Conservation (phyloP, 257 asterid species). For the Forsythia viridissima region DNA sequence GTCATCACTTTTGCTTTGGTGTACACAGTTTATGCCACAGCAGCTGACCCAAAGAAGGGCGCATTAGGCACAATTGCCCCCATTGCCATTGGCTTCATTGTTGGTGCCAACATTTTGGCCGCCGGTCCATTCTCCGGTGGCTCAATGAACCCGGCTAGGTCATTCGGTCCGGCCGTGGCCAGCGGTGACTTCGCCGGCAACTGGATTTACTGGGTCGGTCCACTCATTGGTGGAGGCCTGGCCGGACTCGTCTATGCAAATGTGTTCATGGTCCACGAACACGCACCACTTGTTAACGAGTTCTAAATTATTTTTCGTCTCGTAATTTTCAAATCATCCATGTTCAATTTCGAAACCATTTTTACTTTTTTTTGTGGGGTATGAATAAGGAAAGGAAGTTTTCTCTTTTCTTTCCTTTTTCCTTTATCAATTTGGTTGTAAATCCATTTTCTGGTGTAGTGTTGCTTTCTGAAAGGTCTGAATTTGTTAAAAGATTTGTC, state of each 20-base stretch:
- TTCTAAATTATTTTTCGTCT: slow-evolving; percentile 31
- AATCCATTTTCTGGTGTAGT: slow-evolving; percentile 32
- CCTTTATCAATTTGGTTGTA: slow-evolving; percentile 35
- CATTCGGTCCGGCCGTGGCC: slow-evolving; percentile 80
- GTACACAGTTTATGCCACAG: slow-evolving; percentile 90
- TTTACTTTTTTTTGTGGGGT: slow-evolving; percentile 16
- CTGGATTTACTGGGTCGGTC: slow-evolving; percentile 96
- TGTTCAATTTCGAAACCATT: slow-evolving; percentile 13
- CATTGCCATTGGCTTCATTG: slow-evolving; percentile 88
- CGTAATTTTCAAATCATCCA: slow-evolving; percentile 21
- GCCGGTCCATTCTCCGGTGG: slow-evolving; percentile 97
- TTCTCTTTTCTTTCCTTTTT: slow-evolving; percentile 25
- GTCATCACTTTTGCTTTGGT: slow-evolving; percentile 81
- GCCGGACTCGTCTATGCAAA: slow-evolving; percentile 68
- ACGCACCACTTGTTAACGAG: slow-evolving; percentile 49
- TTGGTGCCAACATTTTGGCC: slow-evolving; percentile 88
- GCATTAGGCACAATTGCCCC: slow-evolving; percentile 80
- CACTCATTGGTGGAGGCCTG: slow-evolving; percentile 81
- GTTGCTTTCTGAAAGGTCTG: slow-evolving; percentile 31
- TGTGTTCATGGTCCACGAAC: slow-evolving; percentile 56
- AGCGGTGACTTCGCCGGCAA: slow-evolving; percentile 54
- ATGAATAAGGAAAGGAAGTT: slow-evolving; percentile 20
- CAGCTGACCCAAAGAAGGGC: slow-evolving; percentile 91
- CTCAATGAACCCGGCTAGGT: slow-evolving; percentile 96
- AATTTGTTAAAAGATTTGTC: slow-evolving; percentile 19